Conservation (phyloP, 306 rosid species). For the Bauhinia variegata region DNA sequence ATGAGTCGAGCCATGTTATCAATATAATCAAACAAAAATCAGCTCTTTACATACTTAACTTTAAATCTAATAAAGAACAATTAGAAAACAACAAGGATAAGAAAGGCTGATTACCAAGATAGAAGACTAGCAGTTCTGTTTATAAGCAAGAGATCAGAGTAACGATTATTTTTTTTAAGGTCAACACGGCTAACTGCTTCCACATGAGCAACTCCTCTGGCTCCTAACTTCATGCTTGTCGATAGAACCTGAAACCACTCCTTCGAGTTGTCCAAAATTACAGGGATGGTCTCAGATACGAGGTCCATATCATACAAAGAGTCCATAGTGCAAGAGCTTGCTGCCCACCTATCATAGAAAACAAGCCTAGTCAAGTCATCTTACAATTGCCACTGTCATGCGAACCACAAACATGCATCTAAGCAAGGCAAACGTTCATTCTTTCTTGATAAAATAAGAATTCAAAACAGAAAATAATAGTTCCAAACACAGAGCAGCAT, state of each 20-base stretch:
- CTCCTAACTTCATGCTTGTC: slow-evolving; percentile 82
- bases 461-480: slow-evolving; percentile 15
- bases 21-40: slow-evolving; percentile 12
- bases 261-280: slow-evolving; percentile 86
- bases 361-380: slow-evolving; percentile 37
- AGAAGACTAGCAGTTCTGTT: slow-evolving; percentile 94
- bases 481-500: not conserved
- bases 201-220: slow-evolving; percentile 73
- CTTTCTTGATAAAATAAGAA: not conserved
- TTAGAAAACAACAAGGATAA: slow-evolving; percentile 6
- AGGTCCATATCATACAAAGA: slow-evolving; percentile 75
- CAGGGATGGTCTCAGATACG: slow-evolving; percentile 75
- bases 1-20: not conserved
- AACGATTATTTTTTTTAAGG: slow-evolving; percentile 63
- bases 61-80: not conserved
- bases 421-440: not conserved
- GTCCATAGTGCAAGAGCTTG: slow-evolving; percentile 85
- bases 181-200: slow-evolving; percentile 58
- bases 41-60: slow-evolving; percentile 1
- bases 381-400: not conserved
- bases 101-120: slow-evolving; percentile 60
- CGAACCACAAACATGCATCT: not conserved
- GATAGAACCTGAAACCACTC: slow-evolving; percentile 73
- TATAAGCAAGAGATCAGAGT: slow-evolving; percentile 73
- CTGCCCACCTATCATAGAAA: slow-evolving; percentile 68